phyloP scores from a whole-genome alignment of 2,329 filamentous ascomycete species.

The Colletotrichum salicis region DNA sequence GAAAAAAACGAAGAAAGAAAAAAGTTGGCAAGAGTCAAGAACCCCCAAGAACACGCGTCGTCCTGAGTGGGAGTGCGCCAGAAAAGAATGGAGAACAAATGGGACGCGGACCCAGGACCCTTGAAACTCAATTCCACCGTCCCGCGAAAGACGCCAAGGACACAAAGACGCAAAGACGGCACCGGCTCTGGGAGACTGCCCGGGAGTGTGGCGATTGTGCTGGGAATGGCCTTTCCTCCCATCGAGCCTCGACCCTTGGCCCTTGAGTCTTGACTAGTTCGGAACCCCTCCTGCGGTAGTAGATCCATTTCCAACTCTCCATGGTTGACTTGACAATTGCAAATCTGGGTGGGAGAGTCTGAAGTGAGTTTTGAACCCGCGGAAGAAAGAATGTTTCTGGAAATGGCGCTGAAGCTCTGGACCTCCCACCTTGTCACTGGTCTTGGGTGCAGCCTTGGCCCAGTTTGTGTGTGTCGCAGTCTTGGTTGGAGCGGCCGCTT shows the following conservation, averaged over 20 bases:
- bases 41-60: conserved; percentile 31
- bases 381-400: conserved; percentile 30
- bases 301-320: neutral
- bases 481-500: neutral
- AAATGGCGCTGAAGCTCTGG: conserved; percentile 5
- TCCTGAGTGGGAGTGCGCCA: conserved; percentile 13
- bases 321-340: neutral
- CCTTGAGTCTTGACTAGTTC: too few relatives aligned
- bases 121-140: conserved; percentile 32
- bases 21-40: conserved; percentile 31
- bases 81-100: conserved; percentile 22
- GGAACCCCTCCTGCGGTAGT: neutral
- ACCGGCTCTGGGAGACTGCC: neutral
- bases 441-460: neutral
- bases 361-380: neutral
- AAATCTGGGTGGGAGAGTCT: neutral
- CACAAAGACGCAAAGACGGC: neutral
- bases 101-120: conserved; percentile 32
- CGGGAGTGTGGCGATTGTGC: neutral
- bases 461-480: neutral
- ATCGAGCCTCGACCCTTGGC: neutral
- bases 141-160: neutral
- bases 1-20: neutral
- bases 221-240: neutral
- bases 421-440: neutral